phyloP scores from a whole-genome alignment of 1,284 basidiomycete genomes.

The Austroboletus novae-zelandiae region DNA sequence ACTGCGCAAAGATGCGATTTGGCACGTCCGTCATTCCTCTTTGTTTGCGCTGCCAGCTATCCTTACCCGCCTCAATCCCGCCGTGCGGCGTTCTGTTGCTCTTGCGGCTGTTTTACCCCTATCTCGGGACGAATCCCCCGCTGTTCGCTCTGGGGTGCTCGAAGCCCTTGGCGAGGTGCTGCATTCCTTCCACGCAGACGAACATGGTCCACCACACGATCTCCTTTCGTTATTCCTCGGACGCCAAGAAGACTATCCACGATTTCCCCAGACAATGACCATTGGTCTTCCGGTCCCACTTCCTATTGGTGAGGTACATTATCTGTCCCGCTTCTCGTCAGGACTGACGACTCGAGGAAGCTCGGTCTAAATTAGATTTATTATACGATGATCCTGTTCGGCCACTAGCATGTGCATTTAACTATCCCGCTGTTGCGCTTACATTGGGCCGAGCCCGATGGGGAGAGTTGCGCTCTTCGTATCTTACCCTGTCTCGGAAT shows the following conservation, averaged over 20 bases:
- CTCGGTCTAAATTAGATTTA: slow-evolving; percentile 34
- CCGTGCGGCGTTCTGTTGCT: slow-evolving; percentile 59
- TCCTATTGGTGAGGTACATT: slow-evolving; percentile 20
- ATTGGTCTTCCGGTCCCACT: slow-evolving; percentile 7
- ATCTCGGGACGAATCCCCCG: slow-evolving; percentile 62
- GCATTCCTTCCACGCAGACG: slow-evolving; percentile 76
- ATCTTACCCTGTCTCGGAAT: slow-evolving; percentile 62
- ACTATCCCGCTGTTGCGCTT: slow-evolving; percentile 88
- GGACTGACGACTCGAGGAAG: slow-evolving; percentile 19
- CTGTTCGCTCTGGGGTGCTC: slow-evolving; percentile 80
- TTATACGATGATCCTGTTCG: slow-evolving; percentile 65
- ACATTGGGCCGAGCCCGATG: slow-evolving; percentile 80
- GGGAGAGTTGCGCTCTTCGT: slow-evolving; percentile 71
- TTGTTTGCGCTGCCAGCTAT: slow-evolving; percentile 85
- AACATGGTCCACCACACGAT: slow-evolving; percentile 73
- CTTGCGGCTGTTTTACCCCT: slow-evolving; percentile 63
- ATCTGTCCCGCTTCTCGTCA: neutral
- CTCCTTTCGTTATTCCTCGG: slow-evolving; percentile 79
- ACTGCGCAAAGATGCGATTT: slow-evolving; percentile 69
- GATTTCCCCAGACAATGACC: slow-evolving; percentile 25
- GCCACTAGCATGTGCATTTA: slow-evolving; percentile 89
- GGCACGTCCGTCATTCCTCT: slow-evolving; percentile 89
- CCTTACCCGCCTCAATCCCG: slow-evolving; percentile 59
- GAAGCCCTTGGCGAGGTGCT: slow-evolving; percentile 93
- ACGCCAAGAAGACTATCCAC: slow-evolving; percentile 40